Base-by-base conservation (phyloP, 768 basidiomycete genomes). In the Porphyrellus cyaneotinctus region DNA sequence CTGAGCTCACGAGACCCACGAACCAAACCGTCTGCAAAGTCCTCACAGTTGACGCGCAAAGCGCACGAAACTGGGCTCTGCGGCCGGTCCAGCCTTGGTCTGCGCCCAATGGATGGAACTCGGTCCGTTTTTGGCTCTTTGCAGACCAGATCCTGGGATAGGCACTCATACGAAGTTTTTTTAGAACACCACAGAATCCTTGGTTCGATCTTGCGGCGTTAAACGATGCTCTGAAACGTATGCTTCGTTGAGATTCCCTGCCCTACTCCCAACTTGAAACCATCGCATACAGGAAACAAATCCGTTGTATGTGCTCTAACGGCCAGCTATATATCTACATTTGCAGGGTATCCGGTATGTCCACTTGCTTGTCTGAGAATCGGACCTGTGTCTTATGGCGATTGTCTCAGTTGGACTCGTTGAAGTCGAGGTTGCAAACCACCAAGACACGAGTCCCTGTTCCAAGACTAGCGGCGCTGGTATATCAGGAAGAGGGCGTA, bases 391-490 rank as follows among this genome's bases (percentile, higher is more conserved):
- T 35, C 22, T 38, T 38, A 61, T 30, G 44, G 35, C 31, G 22
- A 46, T 26, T n/a, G 31, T 31, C 46, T 49, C 63, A 95, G 85
- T 75, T 97, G 74, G 95, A 98, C 70, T 92, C 89, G 49, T 80
- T 98, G 72, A 98, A 98, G 74, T 95, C 91, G 56, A 78, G 93
- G 64, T 73, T 97, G 47, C 93, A 97, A 72, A 91, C 91, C 39
- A 87, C 83, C 47, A 85, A 87, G 67, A 84, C 78, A 46, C 81
- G 77, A 48, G 80, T 89, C 59, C 82, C 88, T 9, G 83, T 95
- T 49, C 82, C 84, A 24, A 79, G 76, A 63, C 80, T 90, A 57
- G 84, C 90, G 51, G 72, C 76, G 24, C 72, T 85, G 58, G 85
- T 93, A 24, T 90, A 89, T 70, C 80, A 80, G 28, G 91, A 93